Evolutionary conservation across 2,329 filamentous ascomycete genomes (phyloP).

Genomic region (Pseudopithomyces chartarum): DNA sequence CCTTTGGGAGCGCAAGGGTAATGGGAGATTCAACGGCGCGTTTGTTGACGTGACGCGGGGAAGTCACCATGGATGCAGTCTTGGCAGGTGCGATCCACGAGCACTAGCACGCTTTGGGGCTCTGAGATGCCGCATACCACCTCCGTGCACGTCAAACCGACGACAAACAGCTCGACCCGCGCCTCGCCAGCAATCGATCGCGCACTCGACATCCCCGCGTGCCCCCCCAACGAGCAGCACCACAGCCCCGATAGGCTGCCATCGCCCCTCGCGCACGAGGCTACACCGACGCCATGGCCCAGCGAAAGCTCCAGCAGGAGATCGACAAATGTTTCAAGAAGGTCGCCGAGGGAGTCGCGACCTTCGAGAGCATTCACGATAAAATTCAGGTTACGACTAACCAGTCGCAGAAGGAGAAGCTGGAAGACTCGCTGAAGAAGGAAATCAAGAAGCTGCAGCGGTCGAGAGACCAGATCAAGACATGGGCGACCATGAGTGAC

Average conservation of each 20-base stretch:
- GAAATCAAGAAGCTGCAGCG: conserved; percentile 99
- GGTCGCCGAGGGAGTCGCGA: conserved; percentile 87
- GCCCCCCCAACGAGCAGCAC: conserved; percentile 18
- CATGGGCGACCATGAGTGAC: conserved; percentile 97
- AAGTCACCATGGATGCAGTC: conserved; percentile 9
- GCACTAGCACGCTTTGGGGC: conserved; percentile 33
- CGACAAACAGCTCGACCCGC: conserved; percentile 22
- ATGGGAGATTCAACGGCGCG: not conserved
- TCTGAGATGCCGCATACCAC: conserved; percentile 29
- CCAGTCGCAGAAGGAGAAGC: conserved; percentile 94
- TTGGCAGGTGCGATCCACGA: conserved; percentile 3
- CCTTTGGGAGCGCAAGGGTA: too few species aligned
- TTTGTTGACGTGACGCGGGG: conserved; percentile 5
- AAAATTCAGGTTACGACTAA: conserved; percentile 95
- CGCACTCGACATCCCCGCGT: conserved; percentile 20
- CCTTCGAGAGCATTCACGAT: conserved; percentile 95
- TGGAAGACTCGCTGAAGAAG: conserved; percentile 96
- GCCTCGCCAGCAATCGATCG: conserved; percentile 21
- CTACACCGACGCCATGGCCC: conserved; percentile 72
- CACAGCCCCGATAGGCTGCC: conserved; percentile 15
- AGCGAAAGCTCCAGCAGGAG: conserved; percentile 95
- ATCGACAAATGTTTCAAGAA: conserved; percentile 99
- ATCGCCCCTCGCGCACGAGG: conserved; percentile 36
- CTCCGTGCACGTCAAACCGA: conserved; percentile 28
- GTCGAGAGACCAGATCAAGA: conserved; percentile 98